Conservation (phyloP, 108 stramenopile genomes). For the Schizochytrium sp. region DNA sequence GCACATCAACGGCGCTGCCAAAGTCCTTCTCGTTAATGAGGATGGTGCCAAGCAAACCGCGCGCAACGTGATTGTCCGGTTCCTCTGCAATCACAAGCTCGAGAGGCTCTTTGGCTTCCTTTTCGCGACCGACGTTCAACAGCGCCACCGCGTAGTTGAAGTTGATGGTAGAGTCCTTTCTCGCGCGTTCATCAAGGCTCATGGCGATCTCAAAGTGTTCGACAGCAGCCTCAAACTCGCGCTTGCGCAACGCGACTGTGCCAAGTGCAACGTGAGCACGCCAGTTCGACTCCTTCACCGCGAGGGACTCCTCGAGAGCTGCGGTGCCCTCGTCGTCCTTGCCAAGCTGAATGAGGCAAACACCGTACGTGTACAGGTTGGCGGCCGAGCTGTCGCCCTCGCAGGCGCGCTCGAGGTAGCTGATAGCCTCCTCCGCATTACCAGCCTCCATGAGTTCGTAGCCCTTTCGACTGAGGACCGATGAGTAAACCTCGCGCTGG, state of each 20-base stretch:
- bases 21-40: neutral
- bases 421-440: neutral
- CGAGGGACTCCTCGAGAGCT: neutral
- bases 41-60: neutral
- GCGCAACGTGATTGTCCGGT: conserved; percentile 1
- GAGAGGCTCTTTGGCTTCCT: neutral
- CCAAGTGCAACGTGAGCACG: neutral
- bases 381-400: neutral
- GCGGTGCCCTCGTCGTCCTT: neutral
- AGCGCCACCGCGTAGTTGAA: conserved; percentile 7
- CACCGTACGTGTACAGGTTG: neutral
- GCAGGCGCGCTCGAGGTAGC: conserved; percentile 10
- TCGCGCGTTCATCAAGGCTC: neutral
- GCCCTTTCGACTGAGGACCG: neutral
- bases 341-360: neutral
- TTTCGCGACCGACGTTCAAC: neutral
- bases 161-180: neutral
- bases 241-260: neutral
- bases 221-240: neutral
- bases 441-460: neutral
- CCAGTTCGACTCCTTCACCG: neutral
- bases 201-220: neutral
- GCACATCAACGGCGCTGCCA: neutral
- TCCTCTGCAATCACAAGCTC: neutral
- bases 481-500: neutral